A percentile compares a stretch with the other conserved stretches of the same genome.
Conservation (phyloP, 441 rosid genomes). For the Raphanus hybrid region DNA sequence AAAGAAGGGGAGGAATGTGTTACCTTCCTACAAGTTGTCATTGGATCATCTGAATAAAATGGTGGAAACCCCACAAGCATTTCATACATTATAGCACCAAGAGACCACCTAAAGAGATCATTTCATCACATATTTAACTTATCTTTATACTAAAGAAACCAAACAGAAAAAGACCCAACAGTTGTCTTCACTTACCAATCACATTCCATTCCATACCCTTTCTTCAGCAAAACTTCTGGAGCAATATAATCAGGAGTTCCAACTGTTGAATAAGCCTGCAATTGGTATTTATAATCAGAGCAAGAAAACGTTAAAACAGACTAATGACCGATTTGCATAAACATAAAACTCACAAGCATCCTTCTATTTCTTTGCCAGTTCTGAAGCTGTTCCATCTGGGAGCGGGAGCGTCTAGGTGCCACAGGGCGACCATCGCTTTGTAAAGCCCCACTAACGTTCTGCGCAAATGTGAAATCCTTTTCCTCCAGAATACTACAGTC, state of each 20-base stretch:
- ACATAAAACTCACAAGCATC: conserved; percentile 87
- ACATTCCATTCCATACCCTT: conserved; percentile 99
- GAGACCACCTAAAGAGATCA: conserved; percentile 74
- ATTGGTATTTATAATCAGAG: no score
- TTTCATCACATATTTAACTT: no score
- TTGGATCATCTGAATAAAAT: conserved; percentile 93
- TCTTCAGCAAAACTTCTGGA: conserved; percentile 71
- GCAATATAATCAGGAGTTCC: no score
- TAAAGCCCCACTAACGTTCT: conserved; percentile 84
- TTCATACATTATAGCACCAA: conserved; percentile 98
- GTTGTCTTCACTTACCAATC: conserved; percentile 70
- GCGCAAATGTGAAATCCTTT: conserved; percentile 73
- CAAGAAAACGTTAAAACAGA: no score
- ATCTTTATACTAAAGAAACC: background rate
- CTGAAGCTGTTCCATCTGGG: conserved; percentile 90
- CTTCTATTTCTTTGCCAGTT: conserved; percentile 97
- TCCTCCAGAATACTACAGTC: conserved; percentile 93
- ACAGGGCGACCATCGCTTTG: conserved; percentile 94
- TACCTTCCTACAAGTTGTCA: conserved; percentile 97
- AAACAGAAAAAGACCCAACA: conserved; percentile 7
- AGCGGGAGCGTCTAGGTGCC: conserved; percentile 67
- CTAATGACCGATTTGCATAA: no score
- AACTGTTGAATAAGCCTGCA: no score
- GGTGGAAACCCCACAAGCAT: conserved; percentile 99
- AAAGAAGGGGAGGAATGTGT: background rate